Base-by-base conservation (phyloP, 2,329 filamentous ascomycete species). In the Chalaropsis thielavioides region DNA sequence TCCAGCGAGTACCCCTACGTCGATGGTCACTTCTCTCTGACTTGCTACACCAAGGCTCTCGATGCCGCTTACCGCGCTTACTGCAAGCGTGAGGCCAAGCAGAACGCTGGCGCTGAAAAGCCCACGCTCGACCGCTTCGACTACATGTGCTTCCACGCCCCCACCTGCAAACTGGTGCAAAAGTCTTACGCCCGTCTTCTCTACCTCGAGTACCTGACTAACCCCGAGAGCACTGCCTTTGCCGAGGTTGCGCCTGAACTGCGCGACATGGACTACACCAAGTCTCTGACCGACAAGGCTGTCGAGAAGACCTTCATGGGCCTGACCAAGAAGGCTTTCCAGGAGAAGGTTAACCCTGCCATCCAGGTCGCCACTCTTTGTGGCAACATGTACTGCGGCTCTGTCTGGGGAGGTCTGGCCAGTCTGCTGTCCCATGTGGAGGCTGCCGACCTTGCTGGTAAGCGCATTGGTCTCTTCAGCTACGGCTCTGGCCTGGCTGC, bases 301-400 rank as follows among this genome's bases (percentile, higher is more conserved):
- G 82, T 94, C 46, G 89, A 94, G 81, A 94, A 92, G 84, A 87
- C 86, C 68, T 94, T 94, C 75, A 89, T 94, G 86, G 80, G 74
- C 66, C 80, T 92, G 70, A 86, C 87, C 75, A 92, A 94, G 84
- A 92, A 92, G 82, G 83, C 83, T 71, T 92, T 89, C 77, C 82
- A 84, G 73, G 87, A 92, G 76, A 86, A 89, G 71, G 86, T 94
- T 70, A 79, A 81, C 73, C 87, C 88, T 63, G 79, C 81, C 71
- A 86, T 89, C 73, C 82, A 90, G 76, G 86, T 90, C 43, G 85
- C 89, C 69, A 92, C 88, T 69, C 83, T 88, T 74, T 89, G 86
- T 75, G 84, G 82, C 69, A 84, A 85, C 80, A 84, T 84, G 82
- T 85, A 84, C 79, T 83, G 81, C 72, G 82, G 76, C 69, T 89